These are phyloP conservation scores for Tephrocybe sp. DNA, from an alignment of 768 basidiomycete genomes.

Conservation along the genomic window DNA sequence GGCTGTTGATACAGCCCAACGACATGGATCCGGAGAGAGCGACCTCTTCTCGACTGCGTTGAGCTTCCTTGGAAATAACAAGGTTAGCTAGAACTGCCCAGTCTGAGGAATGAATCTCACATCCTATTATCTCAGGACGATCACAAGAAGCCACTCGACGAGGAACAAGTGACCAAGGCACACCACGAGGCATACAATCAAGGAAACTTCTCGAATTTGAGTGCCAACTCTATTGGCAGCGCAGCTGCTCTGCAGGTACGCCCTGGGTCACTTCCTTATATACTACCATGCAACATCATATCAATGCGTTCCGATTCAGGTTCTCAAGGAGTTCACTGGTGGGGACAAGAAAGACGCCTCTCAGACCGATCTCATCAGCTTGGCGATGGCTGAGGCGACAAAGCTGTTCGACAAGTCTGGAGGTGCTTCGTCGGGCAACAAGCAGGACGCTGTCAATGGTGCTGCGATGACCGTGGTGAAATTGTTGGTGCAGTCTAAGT, in stretches of 20 bases:
- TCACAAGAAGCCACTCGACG: constrained; percentile 64
- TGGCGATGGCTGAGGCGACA: constrained; percentile 83
- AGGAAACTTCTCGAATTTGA: constrained; percentile 49
- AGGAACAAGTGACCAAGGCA: constrained; percentile 57
- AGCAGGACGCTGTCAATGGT: constrained; percentile 83
- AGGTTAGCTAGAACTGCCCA: constrained; percentile 30
- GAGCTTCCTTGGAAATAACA: constrained; percentile 49
- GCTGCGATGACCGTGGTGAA: constrained; percentile 89
- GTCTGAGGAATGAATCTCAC: neutral
- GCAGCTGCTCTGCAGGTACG: constrained; percentile 76
- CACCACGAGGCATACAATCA: constrained; percentile 64
- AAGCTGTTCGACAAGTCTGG: constrained; percentile 76
- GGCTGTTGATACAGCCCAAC: constrained; percentile 54
- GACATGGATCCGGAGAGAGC: constrained; percentile 55
- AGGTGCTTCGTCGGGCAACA: constrained; percentile 61
- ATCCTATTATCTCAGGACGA: constrained; percentile 35
- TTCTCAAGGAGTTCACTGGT: constrained; percentile 67
- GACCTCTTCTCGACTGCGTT: constrained; percentile 59
- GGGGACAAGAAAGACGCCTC: constrained; percentile 42
- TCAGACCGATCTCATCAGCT: constrained; percentile 70
- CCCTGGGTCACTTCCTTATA: neutral
- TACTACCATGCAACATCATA: neutral
- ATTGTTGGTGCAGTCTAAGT: constrained; percentile 70
- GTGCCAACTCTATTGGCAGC: constrained; percentile 65
- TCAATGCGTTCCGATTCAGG: constrained; percentile 31